A percentile compares a stretch with the other conserved stretches of the same genome.
phyloP scores from a whole-genome alignment of 495 filamentous ascomycete genomes.

The Penicillium fimorum region DNA sequence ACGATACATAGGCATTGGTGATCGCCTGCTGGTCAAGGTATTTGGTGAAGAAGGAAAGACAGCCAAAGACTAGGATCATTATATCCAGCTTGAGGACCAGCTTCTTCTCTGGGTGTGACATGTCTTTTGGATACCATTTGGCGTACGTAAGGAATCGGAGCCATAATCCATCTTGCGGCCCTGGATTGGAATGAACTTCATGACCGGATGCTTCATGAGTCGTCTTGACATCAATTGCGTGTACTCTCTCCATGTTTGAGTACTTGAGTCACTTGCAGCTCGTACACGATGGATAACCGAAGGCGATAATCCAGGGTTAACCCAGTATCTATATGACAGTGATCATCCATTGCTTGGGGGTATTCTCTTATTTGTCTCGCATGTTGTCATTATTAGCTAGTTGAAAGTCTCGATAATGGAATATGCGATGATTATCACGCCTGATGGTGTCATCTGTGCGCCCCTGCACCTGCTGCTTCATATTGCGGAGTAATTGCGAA shows the following conservation, averaged over 20 bases:
- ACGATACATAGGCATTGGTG: conserved; percentile 38
- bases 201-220: background rate
- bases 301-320: background rate
- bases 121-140: background rate
- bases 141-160: background rate
- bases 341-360: background rate
- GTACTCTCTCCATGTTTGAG: background rate
- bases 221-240: background rate
- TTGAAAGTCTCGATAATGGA: background rate
- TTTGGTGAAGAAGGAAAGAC: conserved; percentile 36
- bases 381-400: background rate
- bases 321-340: background rate
- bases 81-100: conserved; percentile 23
- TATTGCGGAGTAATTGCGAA: background rate
- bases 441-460: conserved; percentile 4
- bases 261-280: background rate
- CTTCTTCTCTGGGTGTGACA: background rate
- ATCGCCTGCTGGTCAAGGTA: conserved; percentile 36
- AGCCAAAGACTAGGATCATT: conserved; percentile 19
- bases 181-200: background rate
- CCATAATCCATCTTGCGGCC: background rate
- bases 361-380: background rate
- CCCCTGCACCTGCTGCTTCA: background rate
- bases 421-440: conserved; percentile 10
- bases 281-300: background rate